Evolutionary conservation across 768 basidiomycete species (phyloP), one percentile per base, ranked within the genome.

Genomic region (Amanita inopinata): DNA sequence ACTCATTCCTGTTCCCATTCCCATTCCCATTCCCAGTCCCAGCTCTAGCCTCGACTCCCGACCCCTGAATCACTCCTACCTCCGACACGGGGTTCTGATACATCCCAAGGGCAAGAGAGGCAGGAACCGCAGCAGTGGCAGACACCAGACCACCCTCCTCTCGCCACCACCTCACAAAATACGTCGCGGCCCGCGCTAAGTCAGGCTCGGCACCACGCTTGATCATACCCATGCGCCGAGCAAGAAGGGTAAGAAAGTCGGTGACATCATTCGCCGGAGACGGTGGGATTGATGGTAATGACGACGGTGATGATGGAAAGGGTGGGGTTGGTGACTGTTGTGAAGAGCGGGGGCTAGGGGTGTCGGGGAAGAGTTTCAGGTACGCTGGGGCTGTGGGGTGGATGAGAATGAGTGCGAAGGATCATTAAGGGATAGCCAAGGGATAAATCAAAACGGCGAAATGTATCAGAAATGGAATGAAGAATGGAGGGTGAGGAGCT

Each of bases 101-200:
- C n/a, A n/a, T n/a, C n/a, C n/a, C n/a, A n/a, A n/a, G n/a, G n/a
- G n/a, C n/a, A n/a, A n/a, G n/a, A n/a, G n/a, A n/a, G n/a, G n/a
- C n/a, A n/a, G n/a, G n/a, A 44, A 3, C 40, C 19, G 5, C 49
- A 43, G 28, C 49, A 8, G 69, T 62, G 19, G 78, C 71, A 44
- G 75, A 65, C 33, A 74, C 58, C 36, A 76, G 62, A 4, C 79
- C 71, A 40, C 83, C 85, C 51, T 83, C 74, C 36, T 75, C 76
- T 31, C 94, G 78, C 81, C 92, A 99, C 74, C 89, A 89, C 33
- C 76, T 69, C 31, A 98, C 73, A 53, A 97, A 83, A 70, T 83
- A 89, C 15, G 69, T 66, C 3, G 83, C 83, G 6, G 91, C 88
- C 17, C 87, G 75, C 3, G 73, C 58, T 3, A 70, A 55, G 62